A percentile compares a stretch with the other conserved stretches of the same genome.
Evolutionary conservation across 2,329 filamentous ascomycete species (phyloP).

Genomic region (Calonectria ilicicola): DNA sequence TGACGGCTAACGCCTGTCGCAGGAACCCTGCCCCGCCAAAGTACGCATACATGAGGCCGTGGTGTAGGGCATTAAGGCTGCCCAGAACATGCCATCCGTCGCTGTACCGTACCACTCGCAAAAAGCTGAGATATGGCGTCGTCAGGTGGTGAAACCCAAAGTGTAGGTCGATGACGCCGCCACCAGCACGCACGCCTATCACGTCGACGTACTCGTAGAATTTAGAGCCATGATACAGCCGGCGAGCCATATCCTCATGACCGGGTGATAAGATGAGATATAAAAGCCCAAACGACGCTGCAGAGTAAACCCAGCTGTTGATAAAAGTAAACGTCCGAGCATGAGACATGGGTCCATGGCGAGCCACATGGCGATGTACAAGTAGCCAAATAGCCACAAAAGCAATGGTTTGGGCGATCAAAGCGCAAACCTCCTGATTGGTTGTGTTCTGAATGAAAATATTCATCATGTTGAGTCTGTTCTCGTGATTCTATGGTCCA

Average conservation of each 20-base stretch:
- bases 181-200: constrained; percentile 43
- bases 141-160: constrained; percentile 48
- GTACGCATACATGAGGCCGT: constrained; percentile 47
- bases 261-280: constrained; percentile 12
- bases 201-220: constrained; percentile 48
- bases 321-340: background rate
- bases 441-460: background rate
- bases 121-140: constrained; percentile 44
- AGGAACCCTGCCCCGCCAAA: constrained; percentile 39
- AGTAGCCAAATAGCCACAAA: constrained; percentile 9
- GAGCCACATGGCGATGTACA: constrained; percentile 13
- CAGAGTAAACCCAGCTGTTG: constrained; percentile 24
- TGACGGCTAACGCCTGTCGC: constrained; percentile 19
- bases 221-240: constrained; percentile 44
- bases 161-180: constrained; percentile 40
- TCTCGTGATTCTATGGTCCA: background rate
- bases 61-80: constrained; percentile 43
- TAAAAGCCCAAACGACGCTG: constrained; percentile 5
- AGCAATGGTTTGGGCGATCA: constrained; percentile 12
- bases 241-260: constrained; percentile 7
- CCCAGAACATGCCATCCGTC: constrained; percentile 44
- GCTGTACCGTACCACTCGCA: constrained; percentile 36
- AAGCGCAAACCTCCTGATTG: background rate
- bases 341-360: constrained; percentile 14
- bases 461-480: background rate